phyloP scores from a whole-genome alignment of 495 filamentous ascomycete species.

The Thermothielavioides terrestris region DNA sequence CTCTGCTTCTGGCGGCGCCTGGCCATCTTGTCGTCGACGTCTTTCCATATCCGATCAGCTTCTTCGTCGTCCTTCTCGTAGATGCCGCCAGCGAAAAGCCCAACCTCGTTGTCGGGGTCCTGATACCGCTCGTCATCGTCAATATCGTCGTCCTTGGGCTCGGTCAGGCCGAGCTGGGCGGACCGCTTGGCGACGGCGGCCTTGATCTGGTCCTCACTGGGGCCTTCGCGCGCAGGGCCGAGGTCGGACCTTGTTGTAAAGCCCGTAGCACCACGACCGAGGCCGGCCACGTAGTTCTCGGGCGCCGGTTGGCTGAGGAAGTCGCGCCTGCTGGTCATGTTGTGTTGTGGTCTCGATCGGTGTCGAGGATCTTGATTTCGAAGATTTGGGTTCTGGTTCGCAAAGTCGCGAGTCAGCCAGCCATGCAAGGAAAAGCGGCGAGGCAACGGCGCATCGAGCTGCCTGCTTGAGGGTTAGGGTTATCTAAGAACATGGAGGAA shows the following conservation, averaged over 20 bases:
- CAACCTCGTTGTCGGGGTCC: constrained; percentile 95
- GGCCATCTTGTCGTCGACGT: constrained; percentile 95
- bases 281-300: constrained; percentile 96
- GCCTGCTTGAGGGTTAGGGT: too few species aligned
- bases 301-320: constrained; percentile 87
- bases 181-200: constrained; percentile 90
- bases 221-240: constrained; percentile 91
- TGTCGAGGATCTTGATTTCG: background rate
- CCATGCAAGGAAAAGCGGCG: background rate
- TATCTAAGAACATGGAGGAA: too few species aligned
- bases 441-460: too few species aligned
- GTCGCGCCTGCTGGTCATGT: constrained; percentile 74
- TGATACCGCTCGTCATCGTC: constrained; percentile 82
- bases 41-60: constrained; percentile 88
- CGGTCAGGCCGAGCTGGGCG: constrained; percentile 62
- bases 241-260: constrained; percentile 97
- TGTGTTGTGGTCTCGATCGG: constrained; percentile 1
- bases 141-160: constrained; percentile 77
- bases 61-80: constrained; percentile 97
- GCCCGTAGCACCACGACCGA: constrained; percentile 94
- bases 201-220: constrained; percentile 96
- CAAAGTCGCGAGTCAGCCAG: background rate
- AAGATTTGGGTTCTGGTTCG: background rate
- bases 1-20: constrained; percentile 75
- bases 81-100: constrained; percentile 84